Evolutionary conservation across 257 asterid genomes (phyloP).

Genomic region (Solanum habrochaites): DNA sequence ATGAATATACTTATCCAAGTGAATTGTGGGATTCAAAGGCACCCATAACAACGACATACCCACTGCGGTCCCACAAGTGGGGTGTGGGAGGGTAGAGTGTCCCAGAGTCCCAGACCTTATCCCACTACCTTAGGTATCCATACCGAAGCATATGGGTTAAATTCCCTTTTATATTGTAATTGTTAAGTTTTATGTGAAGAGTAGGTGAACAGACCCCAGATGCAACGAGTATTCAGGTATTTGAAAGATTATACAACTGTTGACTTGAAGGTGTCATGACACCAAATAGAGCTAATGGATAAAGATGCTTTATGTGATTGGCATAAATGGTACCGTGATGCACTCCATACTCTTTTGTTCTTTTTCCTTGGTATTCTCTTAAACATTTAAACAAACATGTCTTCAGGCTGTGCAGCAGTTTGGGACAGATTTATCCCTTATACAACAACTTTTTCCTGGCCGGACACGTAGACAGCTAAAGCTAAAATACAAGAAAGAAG

Average conservation of each 20-base stretch:
- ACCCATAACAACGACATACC: background rate
- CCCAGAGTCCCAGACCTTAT: background rate
- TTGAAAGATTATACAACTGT: background rate
- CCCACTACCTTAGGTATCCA: background rate
- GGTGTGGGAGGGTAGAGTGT: background rate
- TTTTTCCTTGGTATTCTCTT: background rate
- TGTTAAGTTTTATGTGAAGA: background rate
- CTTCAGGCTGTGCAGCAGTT: constrained; percentile 63
- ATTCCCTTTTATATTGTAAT: background rate
- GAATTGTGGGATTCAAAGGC: background rate
- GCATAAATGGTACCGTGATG: background rate
- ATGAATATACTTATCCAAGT: background rate
- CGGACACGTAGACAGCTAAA: constrained; percentile 56
- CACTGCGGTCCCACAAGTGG: background rate
- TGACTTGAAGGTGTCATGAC: background rate
- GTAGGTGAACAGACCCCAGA: background rate
- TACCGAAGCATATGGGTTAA: background rate
- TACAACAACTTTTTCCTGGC: constrained; percentile 77
- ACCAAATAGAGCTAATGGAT: background rate
- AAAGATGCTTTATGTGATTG: background rate
- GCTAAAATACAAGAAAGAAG: constrained; percentile 80
- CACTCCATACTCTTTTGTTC: background rate
- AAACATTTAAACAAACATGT: background rate
- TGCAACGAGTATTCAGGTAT: background rate
- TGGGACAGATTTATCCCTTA: constrained; percentile 85